Evolutionary conservation across 2,329 filamentous ascomycete genomes (phyloP).

Genomic region (Diaporthe citriasiana): DNA sequence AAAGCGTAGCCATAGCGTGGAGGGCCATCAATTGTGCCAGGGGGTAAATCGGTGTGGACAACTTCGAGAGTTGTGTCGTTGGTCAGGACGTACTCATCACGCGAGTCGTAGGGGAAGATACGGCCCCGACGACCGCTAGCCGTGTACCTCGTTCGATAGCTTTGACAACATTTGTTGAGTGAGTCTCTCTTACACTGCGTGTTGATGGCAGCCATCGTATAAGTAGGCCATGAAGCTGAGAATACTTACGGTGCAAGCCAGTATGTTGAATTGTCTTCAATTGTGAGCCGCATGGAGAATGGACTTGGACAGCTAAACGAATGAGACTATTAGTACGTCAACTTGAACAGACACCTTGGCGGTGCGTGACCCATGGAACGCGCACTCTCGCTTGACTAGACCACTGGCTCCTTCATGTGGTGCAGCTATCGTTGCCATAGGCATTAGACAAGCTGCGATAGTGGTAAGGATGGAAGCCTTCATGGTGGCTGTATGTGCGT

Average conservation of each 20-base stretch:
- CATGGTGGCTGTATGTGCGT: not conserved
- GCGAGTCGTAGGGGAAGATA: slow-evolving; percentile 6
- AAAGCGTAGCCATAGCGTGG: not conserved
- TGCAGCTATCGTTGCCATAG: slow-evolving; percentile 3
- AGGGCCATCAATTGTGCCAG: not conserved
- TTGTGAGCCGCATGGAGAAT: slow-evolving; percentile 8
- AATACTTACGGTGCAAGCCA: slow-evolving; percentile 21
- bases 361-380: not conserved
- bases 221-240: not conserved
- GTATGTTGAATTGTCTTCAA: slow-evolving; percentile 23
- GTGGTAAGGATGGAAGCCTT: not conserved
- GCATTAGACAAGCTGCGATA: slow-evolving; percentile 7
- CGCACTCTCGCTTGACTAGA: slow-evolving; percentile 16
- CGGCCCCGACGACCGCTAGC: not conserved
- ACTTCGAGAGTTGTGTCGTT: slow-evolving; percentile 7
- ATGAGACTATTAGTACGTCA: not conserved
- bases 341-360: not conserved
- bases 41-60: slow-evolving; percentile 3
- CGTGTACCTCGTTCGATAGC: slow-evolving; percentile 15
- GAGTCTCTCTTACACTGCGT: not conserved
- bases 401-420: not conserved
- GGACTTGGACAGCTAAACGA: not conserved
- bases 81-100: not conserved
- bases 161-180: not conserved
- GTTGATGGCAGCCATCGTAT: not conserved